A percentile compares a stretch with the other conserved stretches of the same genome.
These are phyloP conservation scores for Taiozyma sp. DNA, from an alignment of 1,139 yeast genomes.

Conservation along the genomic window DNA sequence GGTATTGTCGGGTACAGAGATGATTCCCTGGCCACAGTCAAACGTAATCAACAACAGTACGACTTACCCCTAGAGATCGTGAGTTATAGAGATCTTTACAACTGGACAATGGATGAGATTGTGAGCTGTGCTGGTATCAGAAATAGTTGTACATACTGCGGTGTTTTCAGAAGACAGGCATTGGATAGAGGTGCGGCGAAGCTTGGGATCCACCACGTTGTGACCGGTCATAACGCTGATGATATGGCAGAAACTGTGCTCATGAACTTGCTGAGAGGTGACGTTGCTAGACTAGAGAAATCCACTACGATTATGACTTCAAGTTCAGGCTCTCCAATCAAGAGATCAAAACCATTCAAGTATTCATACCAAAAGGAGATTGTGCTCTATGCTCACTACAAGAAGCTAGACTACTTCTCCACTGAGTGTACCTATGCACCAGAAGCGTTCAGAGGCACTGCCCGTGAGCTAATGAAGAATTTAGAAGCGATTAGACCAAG, in stretches of 20 bases:
- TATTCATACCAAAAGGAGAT: slow-evolving; percentile 96
- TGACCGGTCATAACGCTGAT: slow-evolving; percentile 98
- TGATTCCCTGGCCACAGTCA: slow-evolving; percentile 94
- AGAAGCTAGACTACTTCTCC: slow-evolving; percentile 89
- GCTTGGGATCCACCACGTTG: slow-evolving; percentile 82
- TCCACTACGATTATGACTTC: slow-evolving; percentile 89
- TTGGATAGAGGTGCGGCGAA: slow-evolving; percentile 94
- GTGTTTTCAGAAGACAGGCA: slow-evolving; percentile 95
- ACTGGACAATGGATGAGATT: slow-evolving; percentile 99
- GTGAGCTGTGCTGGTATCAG: slow-evolving; percentile 93
- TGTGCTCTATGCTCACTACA: slow-evolving; percentile 94
- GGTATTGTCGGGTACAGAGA: slow-evolving; percentile 97
- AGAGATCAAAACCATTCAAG: slow-evolving; percentile 93
- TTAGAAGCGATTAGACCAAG: slow-evolving; percentile 89
- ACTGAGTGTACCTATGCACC: slow-evolving; percentile 99
- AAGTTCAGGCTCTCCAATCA: slow-evolving; percentile 73
- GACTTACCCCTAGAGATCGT: slow-evolving; percentile 85
- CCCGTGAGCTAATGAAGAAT: slow-evolving; percentile 85
- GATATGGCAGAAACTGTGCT: slow-evolving; percentile 98
- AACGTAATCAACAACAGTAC: slow-evolving; percentile 86
- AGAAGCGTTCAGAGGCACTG: slow-evolving; percentile 97
- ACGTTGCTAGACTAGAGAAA: slow-evolving; percentile 84
- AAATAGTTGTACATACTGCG: slow-evolving; percentile 97
- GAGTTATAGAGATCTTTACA: slow-evolving; percentile 81
- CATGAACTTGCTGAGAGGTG: slow-evolving; percentile 95